Conservation (phyloP, 805 yeast species). For the Candida fluviatilis region DNA sequence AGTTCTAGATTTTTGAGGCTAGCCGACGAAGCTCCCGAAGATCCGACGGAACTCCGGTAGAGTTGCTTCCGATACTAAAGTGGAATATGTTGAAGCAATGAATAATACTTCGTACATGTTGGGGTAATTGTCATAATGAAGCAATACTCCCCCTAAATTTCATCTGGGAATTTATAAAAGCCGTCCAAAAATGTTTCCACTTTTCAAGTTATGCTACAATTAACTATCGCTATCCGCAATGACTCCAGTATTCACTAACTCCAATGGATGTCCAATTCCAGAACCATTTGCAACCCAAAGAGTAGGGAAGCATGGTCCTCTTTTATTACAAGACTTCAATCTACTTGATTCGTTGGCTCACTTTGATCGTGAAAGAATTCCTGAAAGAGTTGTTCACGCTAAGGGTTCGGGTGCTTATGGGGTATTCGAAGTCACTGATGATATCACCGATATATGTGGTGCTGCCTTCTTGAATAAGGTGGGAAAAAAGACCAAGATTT, state of each 20-base stretch:
- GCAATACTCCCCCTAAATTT: too few relatives aligned
- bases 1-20: too few relatives aligned
- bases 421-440: conserved; percentile 56
- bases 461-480: conserved; percentile 38
- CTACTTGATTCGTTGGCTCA: conserved; percentile 53
- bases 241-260: conserved; percentile 38
- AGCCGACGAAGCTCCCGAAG: too few relatives aligned
- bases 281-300: conserved; percentile 52
- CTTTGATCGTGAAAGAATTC: conserved; percentile 61
- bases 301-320: conserved; percentile 55
- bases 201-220: too few relatives aligned
- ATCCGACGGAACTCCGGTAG: too few relatives aligned
- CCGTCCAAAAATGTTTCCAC: too few relatives aligned
- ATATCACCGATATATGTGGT: conserved; percentile 31
- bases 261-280: conserved; percentile 52
- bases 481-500: conserved; percentile 40
- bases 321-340: conserved; percentile 56
- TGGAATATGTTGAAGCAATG: too few relatives aligned
- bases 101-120: too few relatives aligned
- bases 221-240: too few relatives aligned
- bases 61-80: too few relatives aligned
- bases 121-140: too few relatives aligned
- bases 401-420: conserved; percentile 65
- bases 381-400: conserved; percentile 67
- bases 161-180: too few relatives aligned